Evolutionary conservation across 73 alveolate genomes (phyloP).

Genomic region (Uronychia setigera): DNA sequence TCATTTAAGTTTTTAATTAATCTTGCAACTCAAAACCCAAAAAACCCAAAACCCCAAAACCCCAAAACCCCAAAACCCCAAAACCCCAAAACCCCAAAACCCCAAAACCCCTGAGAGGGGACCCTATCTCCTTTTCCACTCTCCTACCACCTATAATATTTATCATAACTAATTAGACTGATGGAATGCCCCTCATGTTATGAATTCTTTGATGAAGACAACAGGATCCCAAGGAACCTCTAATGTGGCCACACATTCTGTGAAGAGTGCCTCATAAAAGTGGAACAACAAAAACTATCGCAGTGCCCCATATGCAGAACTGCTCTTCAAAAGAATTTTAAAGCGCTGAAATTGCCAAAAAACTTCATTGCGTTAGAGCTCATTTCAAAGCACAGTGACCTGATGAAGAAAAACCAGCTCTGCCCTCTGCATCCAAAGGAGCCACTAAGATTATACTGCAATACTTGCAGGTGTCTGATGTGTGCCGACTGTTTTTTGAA

Average conservation of each 20-base stretch:
- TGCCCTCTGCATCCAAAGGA: constrained; percentile 74
- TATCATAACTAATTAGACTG: not conserved
- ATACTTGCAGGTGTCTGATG: constrained; percentile 70
- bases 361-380: constrained; percentile 83
- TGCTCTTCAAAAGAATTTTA: constrained; percentile 57
- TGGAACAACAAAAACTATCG: constrained; percentile 55
- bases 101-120: too few relatives aligned
- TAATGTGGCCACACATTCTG: constrained; percentile 91
- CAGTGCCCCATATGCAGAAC: constrained; percentile 86
- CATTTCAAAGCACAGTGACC: constrained; percentile 72
- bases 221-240: constrained; percentile 74
- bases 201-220: constrained; percentile 62
- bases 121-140: too few relatives aligned
- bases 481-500: constrained; percentile 86
- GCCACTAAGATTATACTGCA: constrained; percentile 74
- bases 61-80: too few relatives aligned
- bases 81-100: too few relatives aligned
- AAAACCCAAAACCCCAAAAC: too few relatives aligned
- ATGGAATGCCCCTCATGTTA: constrained; percentile 89
- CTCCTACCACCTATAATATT: too few relatives aligned
- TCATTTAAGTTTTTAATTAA: too few relatives aligned
- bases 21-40: too few relatives aligned
- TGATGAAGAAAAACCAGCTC: constrained; percentile 53
- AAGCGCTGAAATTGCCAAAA: constrained; percentile 72
- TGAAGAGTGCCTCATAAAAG: constrained; percentile 73